Evolutionary conservation across 2,329 filamentous ascomycete genomes (phyloP).

Genomic region (Rhynchosporium agropyri): DNA sequence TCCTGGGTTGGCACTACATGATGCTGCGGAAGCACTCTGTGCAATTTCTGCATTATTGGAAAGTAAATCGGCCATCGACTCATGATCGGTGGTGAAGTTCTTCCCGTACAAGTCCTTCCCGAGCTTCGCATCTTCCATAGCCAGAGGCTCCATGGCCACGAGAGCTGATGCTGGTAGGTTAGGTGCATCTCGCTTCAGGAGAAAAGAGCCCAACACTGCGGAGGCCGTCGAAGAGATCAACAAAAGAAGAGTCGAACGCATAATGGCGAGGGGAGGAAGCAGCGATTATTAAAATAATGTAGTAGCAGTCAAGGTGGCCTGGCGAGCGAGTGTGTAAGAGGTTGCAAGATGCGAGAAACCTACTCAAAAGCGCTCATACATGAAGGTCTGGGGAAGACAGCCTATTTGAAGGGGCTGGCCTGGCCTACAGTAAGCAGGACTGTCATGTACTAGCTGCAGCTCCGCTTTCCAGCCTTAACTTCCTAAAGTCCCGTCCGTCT

Average conservation of each 20-base stretch:
- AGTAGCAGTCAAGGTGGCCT: background rate
- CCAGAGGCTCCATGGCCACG: background rate
- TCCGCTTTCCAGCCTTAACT: conserved; percentile 4
- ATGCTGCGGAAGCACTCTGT: conserved; percentile 17
- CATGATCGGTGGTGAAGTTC: conserved; percentile 10
- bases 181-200: conserved; percentile 6
- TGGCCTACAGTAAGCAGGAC: background rate
- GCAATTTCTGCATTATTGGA: conserved; percentile 2
- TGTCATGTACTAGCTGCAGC: background rate
- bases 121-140: conserved; percentile 15
- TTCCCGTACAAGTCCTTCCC: conserved; percentile 17
- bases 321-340: conserved; percentile 15
- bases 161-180: conserved; percentile 4
- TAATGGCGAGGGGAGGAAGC: conserved; percentile 13
- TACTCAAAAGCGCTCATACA: background rate
- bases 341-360: conserved; percentile 16
- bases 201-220: conserved; percentile 4
- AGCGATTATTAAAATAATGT: conserved; percentile 5
- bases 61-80: conserved; percentile 12
- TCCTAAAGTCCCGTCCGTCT: no score
- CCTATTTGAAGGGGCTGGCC: conserved; percentile 13
- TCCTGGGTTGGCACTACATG: conserved; percentile 21
- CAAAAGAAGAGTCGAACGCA: conserved; percentile 18
- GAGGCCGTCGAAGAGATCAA: conserved; percentile 6
- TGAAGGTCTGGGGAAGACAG: background rate